phyloP scores from a whole-genome alignment of 176 grass and related monocot genomes.

The Aegilops bicornis region DNA sequence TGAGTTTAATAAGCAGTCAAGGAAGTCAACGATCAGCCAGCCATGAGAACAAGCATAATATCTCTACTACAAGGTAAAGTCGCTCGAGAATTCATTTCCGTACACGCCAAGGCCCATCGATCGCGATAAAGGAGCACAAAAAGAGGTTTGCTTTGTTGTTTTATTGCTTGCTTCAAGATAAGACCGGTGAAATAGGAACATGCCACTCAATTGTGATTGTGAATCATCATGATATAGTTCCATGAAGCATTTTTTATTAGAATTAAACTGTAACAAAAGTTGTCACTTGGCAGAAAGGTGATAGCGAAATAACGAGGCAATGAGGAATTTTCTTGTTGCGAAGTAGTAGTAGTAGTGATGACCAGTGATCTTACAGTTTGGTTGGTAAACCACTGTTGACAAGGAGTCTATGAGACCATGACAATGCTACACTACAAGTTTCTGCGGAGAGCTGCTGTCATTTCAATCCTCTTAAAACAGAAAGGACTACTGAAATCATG shows the following conservation, averaged over 20 bases:
- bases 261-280: background rate
- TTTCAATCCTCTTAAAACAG: background rate
- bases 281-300: background rate
- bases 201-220: background rate
- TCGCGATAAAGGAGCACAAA: background rate
- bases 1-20: background rate
- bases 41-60: background rate
- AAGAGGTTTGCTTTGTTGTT: background rate
- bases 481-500: background rate
- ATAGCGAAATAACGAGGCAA: background rate
- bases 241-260: background rate
- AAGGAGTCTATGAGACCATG: background rate
- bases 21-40: background rate
- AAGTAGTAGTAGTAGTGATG: background rate
- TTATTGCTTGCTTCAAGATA: conserved; percentile 19
- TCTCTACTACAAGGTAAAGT: conserved; percentile 17
- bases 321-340: conserved; percentile 23
- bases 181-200: background rate
- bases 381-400: background rate
- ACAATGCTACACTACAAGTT: background rate
- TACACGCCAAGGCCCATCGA: background rate
- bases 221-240: background rate
- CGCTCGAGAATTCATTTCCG: background rate
- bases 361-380: conserved; percentile 9
- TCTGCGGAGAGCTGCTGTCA: conserved; percentile 2